A percentile compares a stretch with the other conserved stretches of the same genome.
These are phyloP conservation scores for Dillenia turbinata DNA, from an alignment of 164 flowering plant genomes.

Conservation along the genomic window DNA sequence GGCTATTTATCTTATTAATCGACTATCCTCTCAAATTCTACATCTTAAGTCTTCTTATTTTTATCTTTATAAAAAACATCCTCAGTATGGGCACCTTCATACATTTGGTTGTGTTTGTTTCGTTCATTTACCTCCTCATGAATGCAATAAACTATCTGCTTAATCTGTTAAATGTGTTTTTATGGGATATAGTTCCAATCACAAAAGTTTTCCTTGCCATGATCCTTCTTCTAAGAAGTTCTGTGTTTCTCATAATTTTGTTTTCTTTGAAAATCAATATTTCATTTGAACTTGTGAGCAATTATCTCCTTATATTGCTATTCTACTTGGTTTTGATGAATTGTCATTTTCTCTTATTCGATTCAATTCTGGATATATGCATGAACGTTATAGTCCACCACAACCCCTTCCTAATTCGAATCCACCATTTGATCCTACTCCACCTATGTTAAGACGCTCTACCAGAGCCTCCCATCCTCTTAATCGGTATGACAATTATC, in stretches of 20 bases:
- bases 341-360: background rate
- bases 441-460: background rate
- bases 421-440: background rate
- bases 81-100: conserved; percentile 6
- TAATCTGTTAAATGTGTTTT: conserved; percentile 11
- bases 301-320: background rate
- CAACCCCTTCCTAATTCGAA: background rate
- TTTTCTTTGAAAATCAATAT: background rate
- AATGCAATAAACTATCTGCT: conserved; percentile 5
- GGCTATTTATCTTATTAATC: conserved; percentile 1
- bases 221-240: conserved; percentile 8
- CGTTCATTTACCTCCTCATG: conserved; percentile 11
- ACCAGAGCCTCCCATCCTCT: no score
- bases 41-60: conserved; percentile 6
- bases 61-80: background rate
- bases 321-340: background rate
- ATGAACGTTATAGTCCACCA: background rate
- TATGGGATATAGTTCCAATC: conserved; percentile 6
- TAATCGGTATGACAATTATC: no score
- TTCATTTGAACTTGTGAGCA: background rate
- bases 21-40: conserved; percentile 1
- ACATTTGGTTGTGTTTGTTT: conserved; percentile 14
- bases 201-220: conserved; percentile 14
- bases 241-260: background rate
- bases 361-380: background rate